phyloP scores from a whole-genome alignment of 768 basidiomycete species.

The Tylopilus sp. region DNA sequence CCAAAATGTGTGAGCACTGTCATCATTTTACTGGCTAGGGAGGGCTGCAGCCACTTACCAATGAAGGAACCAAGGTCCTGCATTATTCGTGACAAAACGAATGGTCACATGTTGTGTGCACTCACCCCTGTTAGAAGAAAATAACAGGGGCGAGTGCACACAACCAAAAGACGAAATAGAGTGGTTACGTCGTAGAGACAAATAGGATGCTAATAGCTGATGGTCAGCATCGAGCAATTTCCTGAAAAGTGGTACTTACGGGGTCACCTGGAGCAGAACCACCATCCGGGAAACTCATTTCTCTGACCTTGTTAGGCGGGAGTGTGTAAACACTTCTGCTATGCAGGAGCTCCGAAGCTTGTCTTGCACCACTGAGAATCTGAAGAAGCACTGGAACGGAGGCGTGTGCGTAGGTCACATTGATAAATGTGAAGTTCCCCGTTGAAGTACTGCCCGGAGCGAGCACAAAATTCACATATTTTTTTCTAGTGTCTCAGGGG shows the following conservation, averaged over 20 bases:
- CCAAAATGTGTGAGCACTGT: not conserved
- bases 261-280: not conserved
- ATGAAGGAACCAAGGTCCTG: not conserved
- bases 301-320: not conserved
- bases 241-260: not conserved
- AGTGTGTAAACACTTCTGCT: not conserved
- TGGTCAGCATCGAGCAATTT: not conserved
- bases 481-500: not conserved
- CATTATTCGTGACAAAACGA: not conserved
- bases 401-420: not conserved
- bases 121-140: not conserved
- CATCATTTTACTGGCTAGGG: not conserved
- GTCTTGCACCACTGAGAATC: not conserved
- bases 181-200: not conserved
- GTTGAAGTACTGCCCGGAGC: not conserved
- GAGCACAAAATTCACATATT: not conserved
- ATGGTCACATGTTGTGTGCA: not conserved
- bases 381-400: not conserved
- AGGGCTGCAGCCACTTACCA: not conserved
- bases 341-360: not conserved
- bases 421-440: not conserved
- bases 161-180: not conserved
- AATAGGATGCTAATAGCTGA: not conserved
- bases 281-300: not conserved
- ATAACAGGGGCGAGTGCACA: too few relatives aligned